Percentiles rank a stretch among this genome's conserved stretches.
These are phyloP conservation scores for Suillus cothurnatus DNA, from an alignment of 768 basidiomycete genomes.

Conservation along the genomic window DNA sequence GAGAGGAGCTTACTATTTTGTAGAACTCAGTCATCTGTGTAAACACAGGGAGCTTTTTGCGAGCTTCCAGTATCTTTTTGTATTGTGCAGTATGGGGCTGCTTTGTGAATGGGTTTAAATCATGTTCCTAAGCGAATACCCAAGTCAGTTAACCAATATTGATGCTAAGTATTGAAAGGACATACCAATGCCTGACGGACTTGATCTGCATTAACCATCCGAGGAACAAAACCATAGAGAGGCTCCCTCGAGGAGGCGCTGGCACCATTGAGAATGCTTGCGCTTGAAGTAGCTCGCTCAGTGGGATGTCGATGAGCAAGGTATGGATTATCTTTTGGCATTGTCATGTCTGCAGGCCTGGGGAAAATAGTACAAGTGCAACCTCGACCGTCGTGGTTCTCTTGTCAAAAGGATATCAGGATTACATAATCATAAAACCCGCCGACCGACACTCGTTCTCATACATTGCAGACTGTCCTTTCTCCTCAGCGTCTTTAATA, in stretches of 20 bases:
- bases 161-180: constrained; percentile 10
- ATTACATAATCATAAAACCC: background rate
- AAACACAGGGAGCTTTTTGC: constrained; percentile 91
- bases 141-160: background rate
- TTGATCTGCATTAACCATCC: constrained; percentile 67
- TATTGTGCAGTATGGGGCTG: constrained; percentile 76
- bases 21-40: constrained; percentile 93
- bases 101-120: constrained; percentile 89
- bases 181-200: constrained; percentile 73
- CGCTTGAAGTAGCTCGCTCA: constrained; percentile 21
- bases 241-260: constrained; percentile 49
- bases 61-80: constrained; percentile 79
- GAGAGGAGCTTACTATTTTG: constrained; percentile 66
- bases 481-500: background rate
- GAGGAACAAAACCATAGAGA: constrained; percentile 72
- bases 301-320: constrained; percentile 45
- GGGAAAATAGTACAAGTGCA: background rate
- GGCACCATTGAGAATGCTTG: constrained; percentile 6
- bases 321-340: constrained; percentile 51
- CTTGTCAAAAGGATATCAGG: background rate
- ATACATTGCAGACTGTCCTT: background rate
- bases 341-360: background rate
- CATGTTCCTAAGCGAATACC: constrained; percentile 56
- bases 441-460: background rate
- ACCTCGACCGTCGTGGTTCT: background rate